These are phyloP conservation scores for Erysimum cheiranthoides DNA, from an alignment of 345 rosid species.

Conservation along the genomic window DNA sequence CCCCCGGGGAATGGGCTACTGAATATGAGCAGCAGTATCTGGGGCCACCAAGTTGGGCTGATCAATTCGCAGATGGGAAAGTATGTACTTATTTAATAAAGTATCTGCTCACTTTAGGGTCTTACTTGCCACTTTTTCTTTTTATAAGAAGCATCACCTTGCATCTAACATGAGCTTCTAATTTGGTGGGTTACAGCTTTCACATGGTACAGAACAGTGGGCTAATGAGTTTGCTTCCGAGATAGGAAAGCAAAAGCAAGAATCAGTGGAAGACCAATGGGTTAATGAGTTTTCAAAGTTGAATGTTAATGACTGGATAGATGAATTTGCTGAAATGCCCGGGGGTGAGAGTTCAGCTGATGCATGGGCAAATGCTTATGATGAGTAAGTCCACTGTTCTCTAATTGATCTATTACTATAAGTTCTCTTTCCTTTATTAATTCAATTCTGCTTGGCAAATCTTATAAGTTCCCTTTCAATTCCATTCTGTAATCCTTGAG, in stretches of 20 bases:
- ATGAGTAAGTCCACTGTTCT: constrained; percentile 70
- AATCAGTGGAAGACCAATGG: constrained; percentile 80
- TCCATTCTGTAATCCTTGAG: neutral
- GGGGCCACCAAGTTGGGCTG: constrained; percentile 84
- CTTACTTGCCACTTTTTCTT: constrained; percentile 7
- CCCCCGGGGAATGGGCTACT: constrained; percentile 83
- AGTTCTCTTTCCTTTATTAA: constrained; percentile 3
- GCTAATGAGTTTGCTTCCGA: constrained; percentile 79
- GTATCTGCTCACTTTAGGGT: constrained; percentile 29
- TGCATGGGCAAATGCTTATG: constrained; percentile 92
- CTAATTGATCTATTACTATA: constrained; percentile 14
- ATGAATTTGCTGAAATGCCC: constrained; percentile 87
- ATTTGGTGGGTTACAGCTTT: constrained; percentile 50
- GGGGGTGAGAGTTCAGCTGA: constrained; percentile 68
- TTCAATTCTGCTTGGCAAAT: constrained; percentile 13
- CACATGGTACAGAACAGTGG: constrained; percentile 79
- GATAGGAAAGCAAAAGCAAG: constrained; percentile 60
- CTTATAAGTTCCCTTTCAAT: constrained; percentile 12
- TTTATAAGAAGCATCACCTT: constrained; percentile 30
- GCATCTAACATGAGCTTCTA: constrained; percentile 25
- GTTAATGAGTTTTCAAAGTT: constrained; percentile 95
- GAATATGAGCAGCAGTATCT: constrained; percentile 85
- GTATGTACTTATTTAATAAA: constrained; percentile 47
- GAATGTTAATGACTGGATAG: constrained; percentile 90
- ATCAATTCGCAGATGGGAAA: constrained; percentile 70